Evolutionary conservation across 73 alveolate genomes (phyloP).

Genomic region (Paramecium pentaurelia): DNA sequence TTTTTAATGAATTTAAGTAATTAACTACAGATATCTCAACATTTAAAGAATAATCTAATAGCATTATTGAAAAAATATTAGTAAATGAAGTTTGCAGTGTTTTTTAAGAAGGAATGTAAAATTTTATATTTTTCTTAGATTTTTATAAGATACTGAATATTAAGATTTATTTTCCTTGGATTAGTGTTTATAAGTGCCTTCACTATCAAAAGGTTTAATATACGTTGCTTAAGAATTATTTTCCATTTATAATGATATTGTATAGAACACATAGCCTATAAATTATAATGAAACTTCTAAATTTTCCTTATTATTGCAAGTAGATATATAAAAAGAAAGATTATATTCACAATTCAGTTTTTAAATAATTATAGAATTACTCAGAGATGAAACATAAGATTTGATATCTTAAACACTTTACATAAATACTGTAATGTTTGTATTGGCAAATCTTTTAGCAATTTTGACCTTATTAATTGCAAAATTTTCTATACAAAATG

Average conservation of each 20-base stretch:
- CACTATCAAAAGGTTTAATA: background rate
- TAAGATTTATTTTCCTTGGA: background rate
- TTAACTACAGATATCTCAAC: background rate
- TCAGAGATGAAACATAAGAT: background rate
- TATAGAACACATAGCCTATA: background rate
- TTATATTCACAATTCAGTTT: background rate
- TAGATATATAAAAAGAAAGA: background rate
- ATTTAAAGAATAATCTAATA: background rate
- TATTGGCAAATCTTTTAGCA: background rate
- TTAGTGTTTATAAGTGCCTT: background rate
- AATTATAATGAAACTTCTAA: background rate
- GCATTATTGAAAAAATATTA: background rate
- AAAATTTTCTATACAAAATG: background rate
- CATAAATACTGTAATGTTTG: background rate
- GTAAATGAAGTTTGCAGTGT: background rate
- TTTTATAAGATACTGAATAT: background rate
- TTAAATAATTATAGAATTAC: background rate
- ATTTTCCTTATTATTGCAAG: background rate
- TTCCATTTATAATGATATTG: background rate
- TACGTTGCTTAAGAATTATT: background rate
- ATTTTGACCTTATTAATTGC: background rate
- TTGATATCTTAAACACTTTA: background rate
- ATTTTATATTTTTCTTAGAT: background rate
- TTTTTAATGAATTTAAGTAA: background rate
- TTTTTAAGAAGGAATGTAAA: background rate